These are phyloP conservation scores for Pythium diclinum DNA, from an alignment of 352 stramenopile genomes.

Conservation along the genomic window DNA sequence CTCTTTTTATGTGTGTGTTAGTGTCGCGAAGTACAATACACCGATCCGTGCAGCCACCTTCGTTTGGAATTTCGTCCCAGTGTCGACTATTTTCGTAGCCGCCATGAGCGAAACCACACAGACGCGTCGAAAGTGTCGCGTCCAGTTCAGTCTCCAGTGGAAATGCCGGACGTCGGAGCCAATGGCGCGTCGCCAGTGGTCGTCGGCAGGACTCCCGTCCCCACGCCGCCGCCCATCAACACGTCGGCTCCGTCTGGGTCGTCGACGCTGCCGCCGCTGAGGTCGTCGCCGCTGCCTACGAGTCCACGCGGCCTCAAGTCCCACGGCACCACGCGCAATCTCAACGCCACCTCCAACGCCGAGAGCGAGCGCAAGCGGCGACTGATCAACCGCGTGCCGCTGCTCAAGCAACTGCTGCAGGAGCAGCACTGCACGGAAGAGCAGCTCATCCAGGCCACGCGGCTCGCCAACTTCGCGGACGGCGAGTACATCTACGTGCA, in stretches of 20 bases:
- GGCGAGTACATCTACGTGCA: slow-evolving; percentile 69
- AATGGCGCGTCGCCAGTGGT: not conserved
- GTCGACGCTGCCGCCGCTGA: slow-evolving; percentile 5
- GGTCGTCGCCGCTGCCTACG: not conserved
- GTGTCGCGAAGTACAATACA: slow-evolving; percentile 7
- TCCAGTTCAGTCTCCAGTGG: not conserved
- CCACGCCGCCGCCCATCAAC: not conserved
- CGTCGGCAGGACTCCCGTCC: not conserved
- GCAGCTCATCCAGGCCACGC: slow-evolving; percentile 38
- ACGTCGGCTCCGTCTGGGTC: not conserved
- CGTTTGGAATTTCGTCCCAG: not conserved
- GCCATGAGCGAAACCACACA: not conserved
- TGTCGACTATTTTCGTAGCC: not conserved
- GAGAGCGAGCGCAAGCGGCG: slow-evolving; percentile 44
- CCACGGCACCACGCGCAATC: not conserved
- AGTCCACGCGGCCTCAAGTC: slow-evolving; percentile 12
- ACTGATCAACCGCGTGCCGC: slow-evolving; percentile 45
- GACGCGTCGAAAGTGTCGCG: too few species aligned
- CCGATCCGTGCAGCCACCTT: not conserved
- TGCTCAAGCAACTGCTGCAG: slow-evolving; percentile 47
- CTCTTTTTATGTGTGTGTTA: slow-evolving; percentile 2
- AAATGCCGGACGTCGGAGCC: not conserved
- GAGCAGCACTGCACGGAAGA: slow-evolving; percentile 46
- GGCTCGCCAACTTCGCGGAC: slow-evolving; percentile 35
- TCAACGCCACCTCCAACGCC: not conserved